Base-by-base conservation (phyloP, 1,139 yeast species). In the Tardiomyces depauwii region DNA sequence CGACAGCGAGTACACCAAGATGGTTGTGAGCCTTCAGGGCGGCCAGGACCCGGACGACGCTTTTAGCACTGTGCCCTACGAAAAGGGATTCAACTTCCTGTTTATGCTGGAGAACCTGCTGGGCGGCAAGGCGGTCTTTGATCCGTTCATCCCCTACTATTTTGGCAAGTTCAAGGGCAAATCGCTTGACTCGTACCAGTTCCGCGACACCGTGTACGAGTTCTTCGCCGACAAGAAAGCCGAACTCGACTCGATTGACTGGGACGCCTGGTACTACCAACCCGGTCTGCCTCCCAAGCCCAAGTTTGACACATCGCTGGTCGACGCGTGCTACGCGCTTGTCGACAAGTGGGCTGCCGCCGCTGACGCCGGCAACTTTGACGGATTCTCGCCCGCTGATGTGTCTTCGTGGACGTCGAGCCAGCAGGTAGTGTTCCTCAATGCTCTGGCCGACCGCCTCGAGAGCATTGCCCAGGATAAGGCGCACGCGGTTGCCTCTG, bases 261-360 rank as follows among this genome's bases (percentile, higher is more conserved):
- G 96, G 95, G 73, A 85, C 46, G 64, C 78, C 30, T 88, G 96
- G 95, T 69, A 86, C 49, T 82, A 74, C 63, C 68, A 73, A 41
- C 83, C 93, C 2, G 96, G 96, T 1, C 76, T 88, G 74, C 96
- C 96, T 41, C 91, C 89, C 47, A 82, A 78, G 60, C 95, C 94
- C 16, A 60, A 76, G 30, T 87, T 87, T 58, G 88, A 85, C 61
- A 84, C 94, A 3, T 68, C 80, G 1, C 68, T 87, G 55, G 95
- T 83, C 13, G 88, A 83, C 56, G 75, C 76, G 57, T 86, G 91
- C 55, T 78, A 78, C 56, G 55, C 61, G 4, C 71, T 88, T 51
- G 87, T 89, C 19, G 71, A 73, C 41, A 72, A 67, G 56, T 88
- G 96, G 96, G 65, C 65, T 44, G 53, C 58, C 6, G 66, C 70